Base-by-base conservation (phyloP, 164 flowering plant genomes). In the Piper betle region DNA sequence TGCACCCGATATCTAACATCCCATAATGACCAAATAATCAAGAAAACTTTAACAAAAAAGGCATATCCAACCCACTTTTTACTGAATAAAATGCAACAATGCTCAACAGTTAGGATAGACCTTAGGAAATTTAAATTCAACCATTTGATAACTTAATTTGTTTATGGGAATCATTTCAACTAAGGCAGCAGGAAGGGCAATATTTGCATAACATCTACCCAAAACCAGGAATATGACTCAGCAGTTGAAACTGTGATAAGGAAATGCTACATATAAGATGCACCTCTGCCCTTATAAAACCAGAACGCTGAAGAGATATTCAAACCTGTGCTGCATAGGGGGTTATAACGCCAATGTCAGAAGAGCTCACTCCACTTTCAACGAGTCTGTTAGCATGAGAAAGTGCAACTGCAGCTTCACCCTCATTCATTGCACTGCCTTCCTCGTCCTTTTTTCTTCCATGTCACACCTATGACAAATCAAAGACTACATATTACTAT, bases 381-480 rank as follows among this genome's bases (percentile, higher is more conserved):
- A 86, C 73, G 46, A 94, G 91, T 74, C 93, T 84, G 78, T 76
- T 91, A 57, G 97, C 96, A 78, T 94, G 96, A 55, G 95, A 81
- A 39, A 94, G 80, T 19, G 97, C 95, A 69, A 91, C 95, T 64
- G 79, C 83, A 71, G 99, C 96, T 83, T 94, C 99, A 64, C 99
- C 99, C 71, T 94, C 99, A 80, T 94, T 94, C 75, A 88, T 60
- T 50, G 96, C 85, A 81, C 99, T 94, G 37, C 85, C 97, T 80
- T 94, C 99, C 75, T 91, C 99, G 75, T 94, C 97, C 76, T 94
- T 94, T 73, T 91, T 67, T 94, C 99, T 69, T 91, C 97, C 99
- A 94, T 91, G 69, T 94, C 99, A 73, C 99, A 94, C 64, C 99
- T 93, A 82, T 63, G 75, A 63, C 37, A 41, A 41, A 61, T 9